Evolutionary conservation across 805 yeast genomes (phyloP), one percentile per base, ranked within the genome.

Genomic region (Helenozyma baotianmanensis): DNA sequence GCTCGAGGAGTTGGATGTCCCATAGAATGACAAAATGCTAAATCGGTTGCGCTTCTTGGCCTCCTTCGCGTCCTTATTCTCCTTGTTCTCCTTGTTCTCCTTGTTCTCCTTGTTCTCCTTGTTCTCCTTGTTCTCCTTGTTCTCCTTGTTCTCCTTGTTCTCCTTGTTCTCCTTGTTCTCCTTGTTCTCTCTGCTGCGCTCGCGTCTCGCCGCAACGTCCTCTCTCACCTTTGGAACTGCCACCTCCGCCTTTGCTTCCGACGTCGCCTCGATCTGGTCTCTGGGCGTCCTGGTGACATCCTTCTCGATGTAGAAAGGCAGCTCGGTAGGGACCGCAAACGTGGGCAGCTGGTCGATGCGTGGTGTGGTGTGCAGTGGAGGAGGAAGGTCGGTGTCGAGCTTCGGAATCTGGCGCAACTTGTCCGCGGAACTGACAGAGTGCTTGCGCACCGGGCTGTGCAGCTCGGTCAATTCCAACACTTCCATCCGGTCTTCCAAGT

Each of bases 401-500:
- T 43, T 43, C 2, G 46, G 48, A 12, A 45, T 30, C 16, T 34
- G 41, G 5, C 38, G 37, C 6, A 33, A n/a, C 13, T 18, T 28
- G 6, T 38, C 13, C 7, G 21, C 31, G 10, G 27, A 21, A 11
- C 29, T 36, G 9, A 35, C 42, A 9, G 28, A 27, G 9, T 33
- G 35, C 9, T 36, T 34, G 11, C 48, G 41, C 15, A 38, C 32
- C 1, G 61, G 59, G 35, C 57, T 50, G 21, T 51, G 52, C 43
- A 45, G 51, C 24, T 59, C 65, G 4, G 53, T 43, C 33, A 64
- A 51, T 30, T 65, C 71, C 36, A 66, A 49, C 4, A 58, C 52
- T 31, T 64, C 70, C 54, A 67, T 67, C 44, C 60, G 64, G 42
- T 64, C 72, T 35, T 67, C 73, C 43, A 67, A 54, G 37, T 65